Conservation (phyloP, 2,329 filamentous ascomycete genomes). For the Botryotinia calthae region DNA sequence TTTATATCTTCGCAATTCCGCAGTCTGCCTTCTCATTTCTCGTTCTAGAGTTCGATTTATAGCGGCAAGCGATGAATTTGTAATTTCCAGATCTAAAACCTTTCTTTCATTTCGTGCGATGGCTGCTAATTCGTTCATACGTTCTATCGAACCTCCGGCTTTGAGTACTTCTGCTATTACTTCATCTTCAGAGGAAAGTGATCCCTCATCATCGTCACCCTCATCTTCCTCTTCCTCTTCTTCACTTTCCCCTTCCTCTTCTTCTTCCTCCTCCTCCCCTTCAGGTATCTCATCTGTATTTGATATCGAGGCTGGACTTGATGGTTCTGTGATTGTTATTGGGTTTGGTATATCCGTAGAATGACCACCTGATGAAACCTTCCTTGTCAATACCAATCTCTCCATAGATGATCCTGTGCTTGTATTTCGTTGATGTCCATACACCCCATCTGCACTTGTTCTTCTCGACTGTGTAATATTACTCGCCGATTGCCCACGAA, state of each 20-base stretch:
- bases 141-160: constrained; percentile 53
- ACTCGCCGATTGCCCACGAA: constrained; percentile 32
- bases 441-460: constrained; percentile 28
- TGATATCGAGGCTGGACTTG: constrained; percentile 27
- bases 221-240: constrained; percentile 26
- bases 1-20: constrained; percentile 80
- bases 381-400: constrained; percentile 26
- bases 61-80: constrained; percentile 88
- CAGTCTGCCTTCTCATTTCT: constrained; percentile 85
- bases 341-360: constrained; percentile 24
- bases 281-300: constrained; percentile 29
- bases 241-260: background rate
- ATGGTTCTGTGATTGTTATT: constrained; percentile 26
- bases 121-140: constrained; percentile 73
- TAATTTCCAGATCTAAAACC: constrained; percentile 94
- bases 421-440: constrained; percentile 33
- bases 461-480: constrained; percentile 26
- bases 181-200: constrained; percentile 18
- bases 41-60: constrained; percentile 93
- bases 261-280: constrained; percentile 10
- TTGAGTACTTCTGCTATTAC: constrained; percentile 53
- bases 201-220: constrained; percentile 3
- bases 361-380: constrained; percentile 28
- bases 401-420: constrained; percentile 33
- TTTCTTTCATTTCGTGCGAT: constrained; percentile 90